phyloP scores from a whole-genome alignment of 805 yeast species.

The Saccharomycopsis javanensis region DNA sequence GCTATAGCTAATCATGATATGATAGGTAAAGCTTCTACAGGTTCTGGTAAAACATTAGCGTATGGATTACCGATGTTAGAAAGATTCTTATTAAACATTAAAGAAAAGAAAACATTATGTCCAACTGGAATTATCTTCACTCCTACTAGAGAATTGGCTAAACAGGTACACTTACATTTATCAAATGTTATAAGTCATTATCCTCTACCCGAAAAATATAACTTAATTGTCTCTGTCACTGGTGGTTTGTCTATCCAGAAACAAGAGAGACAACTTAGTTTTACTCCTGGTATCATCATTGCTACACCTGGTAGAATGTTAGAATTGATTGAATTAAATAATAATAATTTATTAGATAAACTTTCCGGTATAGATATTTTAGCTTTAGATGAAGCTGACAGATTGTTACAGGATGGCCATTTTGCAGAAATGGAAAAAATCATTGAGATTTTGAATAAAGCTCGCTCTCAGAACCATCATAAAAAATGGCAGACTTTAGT shows the following conservation, averaged over 20 bases:
- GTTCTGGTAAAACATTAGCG: slow-evolving; percentile 95
- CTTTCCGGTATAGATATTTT: slow-evolving; percentile 38
- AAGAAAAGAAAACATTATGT: slow-evolving; percentile 24
- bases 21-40: slow-evolving; percentile 94
- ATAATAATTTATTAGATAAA: slow-evolving; percentile 32
- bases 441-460: slow-evolving; percentile 49
- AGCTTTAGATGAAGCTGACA: slow-evolving; percentile 93
- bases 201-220: slow-evolving; percentile 41
- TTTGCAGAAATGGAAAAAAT: slow-evolving; percentile 86
- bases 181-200: slow-evolving; percentile 31
- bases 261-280: slow-evolving; percentile 69
- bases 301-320: slow-evolving; percentile 94
- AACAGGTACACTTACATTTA: slow-evolving; percentile 81
- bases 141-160: slow-evolving; percentile 95
- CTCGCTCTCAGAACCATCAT: slow-evolving; percentile 35
- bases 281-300: slow-evolving; percentile 61
- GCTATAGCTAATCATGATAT: slow-evolving; percentile 70
- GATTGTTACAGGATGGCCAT: slow-evolving; percentile 91
- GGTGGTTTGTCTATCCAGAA: slow-evolving; percentile 95
- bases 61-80: slow-evolving; percentile 90
- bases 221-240: slow-evolving; percentile 65
- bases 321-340: slow-evolving; percentile 62
- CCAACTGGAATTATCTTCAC: slow-evolving; percentile 80
- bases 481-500: slow-evolving; percentile 73
- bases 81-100: slow-evolving; percentile 33